Percentiles rank a stretch among this genome's conserved stretches.
phyloP scores from a whole-genome alignment of 805 yeast species.

The Wickerhamomyces ciferrii region DNA sequence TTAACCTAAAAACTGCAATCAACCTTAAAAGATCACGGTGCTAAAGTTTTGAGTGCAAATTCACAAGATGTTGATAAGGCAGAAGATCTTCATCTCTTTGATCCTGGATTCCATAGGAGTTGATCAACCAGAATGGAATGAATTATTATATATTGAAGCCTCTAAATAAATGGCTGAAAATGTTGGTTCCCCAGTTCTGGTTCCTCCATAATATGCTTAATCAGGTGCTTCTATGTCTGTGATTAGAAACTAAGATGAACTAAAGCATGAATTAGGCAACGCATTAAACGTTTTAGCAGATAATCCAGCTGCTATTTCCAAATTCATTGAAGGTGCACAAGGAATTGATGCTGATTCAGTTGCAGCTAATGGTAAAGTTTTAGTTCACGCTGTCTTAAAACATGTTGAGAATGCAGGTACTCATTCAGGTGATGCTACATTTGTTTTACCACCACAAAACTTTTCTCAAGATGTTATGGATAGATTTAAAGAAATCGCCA shows the following conservation, averaged over 20 bases:
- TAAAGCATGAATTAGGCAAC: slow-evolving; percentile 73
- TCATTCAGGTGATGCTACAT: slow-evolving; percentile 98
- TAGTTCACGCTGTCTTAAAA: slow-evolving; percentile 95
- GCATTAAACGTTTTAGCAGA: slow-evolving; percentile 94
- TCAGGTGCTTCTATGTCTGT: slow-evolving; percentile 99
- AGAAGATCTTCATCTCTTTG: slow-evolving; percentile 94
- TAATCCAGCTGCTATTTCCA: slow-evolving; percentile 96
- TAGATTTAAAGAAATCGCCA: slow-evolving; percentile 84
- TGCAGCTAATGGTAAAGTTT: slow-evolving; percentile 80
- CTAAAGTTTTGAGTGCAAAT: slow-evolving; percentile 87
- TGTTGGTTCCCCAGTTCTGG: slow-evolving; percentile 93
- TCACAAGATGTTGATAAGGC: slow-evolving; percentile 96
- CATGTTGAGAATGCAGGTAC: slow-evolving; percentile 99
- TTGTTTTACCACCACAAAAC: slow-evolving; percentile 86
- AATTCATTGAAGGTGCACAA: slow-evolving; percentile 92
- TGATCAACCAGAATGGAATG: slow-evolving; percentile 98
- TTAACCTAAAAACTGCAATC: slow-evolving; percentile 98
- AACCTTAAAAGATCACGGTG: slow-evolving; percentile 71
- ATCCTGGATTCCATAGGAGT: slow-evolving; percentile 88
- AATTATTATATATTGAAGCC: slow-evolving; percentile 77
- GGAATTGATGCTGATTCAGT: slow-evolving; percentile 98
- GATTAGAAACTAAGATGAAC: slow-evolving; percentile 71
- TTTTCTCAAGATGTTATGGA: slow-evolving; percentile 60
- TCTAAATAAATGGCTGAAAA: slow-evolving; percentile 81
- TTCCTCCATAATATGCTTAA: slow-evolving; percentile 94